These are phyloP conservation scores for Globisporangium canariense DNA, from an alignment of 352 stramenopile species.

Conservation along the genomic window DNA sequence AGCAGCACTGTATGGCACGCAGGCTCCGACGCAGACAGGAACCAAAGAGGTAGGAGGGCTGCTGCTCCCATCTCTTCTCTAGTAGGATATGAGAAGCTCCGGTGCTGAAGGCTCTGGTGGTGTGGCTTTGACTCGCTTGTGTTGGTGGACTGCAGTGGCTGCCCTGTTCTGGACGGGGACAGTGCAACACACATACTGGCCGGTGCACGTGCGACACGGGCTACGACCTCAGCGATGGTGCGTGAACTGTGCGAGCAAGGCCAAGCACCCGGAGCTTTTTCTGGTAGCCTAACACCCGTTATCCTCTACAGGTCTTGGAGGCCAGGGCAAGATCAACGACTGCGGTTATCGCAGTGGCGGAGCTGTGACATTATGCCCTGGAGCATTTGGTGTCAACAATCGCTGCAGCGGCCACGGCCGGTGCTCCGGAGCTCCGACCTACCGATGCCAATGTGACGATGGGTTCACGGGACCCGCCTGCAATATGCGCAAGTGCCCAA, in stretches of 20 bases:
- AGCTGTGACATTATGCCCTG: slow-evolving; percentile 39
- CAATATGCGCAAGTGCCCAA: slow-evolving; percentile 46
- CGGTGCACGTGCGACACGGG: slow-evolving; percentile 42
- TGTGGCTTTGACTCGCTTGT: neutral
- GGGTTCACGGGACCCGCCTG: slow-evolving; percentile 55
- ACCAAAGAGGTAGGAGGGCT: slow-evolving; percentile 52
- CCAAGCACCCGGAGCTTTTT: too few species aligned
- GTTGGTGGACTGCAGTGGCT: slow-evolving; percentile 38
- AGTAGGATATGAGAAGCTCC: neutral
- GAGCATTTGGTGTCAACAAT: slow-evolving; percentile 15
- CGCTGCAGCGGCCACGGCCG: slow-evolving; percentile 58
- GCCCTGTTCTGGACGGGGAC: slow-evolving; percentile 52
- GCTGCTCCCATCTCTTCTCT: neutral
- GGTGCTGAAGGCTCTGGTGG: neutral
- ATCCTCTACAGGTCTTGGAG: slow-evolving; percentile 12
- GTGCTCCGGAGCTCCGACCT: slow-evolving; percentile 42
- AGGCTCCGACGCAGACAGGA: slow-evolving; percentile 31
- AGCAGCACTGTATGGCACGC: slow-evolving; percentile 30
- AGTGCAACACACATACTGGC: slow-evolving; percentile 46
- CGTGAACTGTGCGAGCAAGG: too few species aligned
- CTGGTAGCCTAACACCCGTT: too few species aligned
- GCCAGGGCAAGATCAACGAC: slow-evolving; percentile 31
- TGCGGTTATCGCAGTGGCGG: slow-evolving; percentile 43
- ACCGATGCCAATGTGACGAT: slow-evolving; percentile 52
- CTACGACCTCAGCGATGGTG: slow-evolving; percentile 62